Conservation (phyloP, 305 asterid species). For the Petunia hybrid region DNA sequence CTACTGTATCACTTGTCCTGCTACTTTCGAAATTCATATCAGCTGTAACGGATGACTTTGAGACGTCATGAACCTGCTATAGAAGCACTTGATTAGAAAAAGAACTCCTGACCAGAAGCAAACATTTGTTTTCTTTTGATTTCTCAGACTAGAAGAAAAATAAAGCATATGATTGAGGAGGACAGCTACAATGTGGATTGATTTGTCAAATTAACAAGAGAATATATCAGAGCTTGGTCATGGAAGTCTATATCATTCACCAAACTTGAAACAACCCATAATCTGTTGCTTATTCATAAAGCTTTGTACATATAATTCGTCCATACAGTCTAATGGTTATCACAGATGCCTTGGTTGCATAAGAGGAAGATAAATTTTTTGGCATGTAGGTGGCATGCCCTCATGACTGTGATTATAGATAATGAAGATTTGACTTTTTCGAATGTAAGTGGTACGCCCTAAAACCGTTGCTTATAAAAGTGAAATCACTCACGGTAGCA, state of each 20-base stretch:
- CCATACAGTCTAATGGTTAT: not conserved
- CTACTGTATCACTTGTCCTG: conserved; percentile 35
- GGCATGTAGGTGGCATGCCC: not conserved
- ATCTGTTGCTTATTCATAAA: not conserved
- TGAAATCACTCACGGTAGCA: conserved; percentile 14
- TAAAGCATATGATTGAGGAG: not conserved
- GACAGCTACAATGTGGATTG: conserved; percentile 13
- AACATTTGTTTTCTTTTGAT: too few species aligned
- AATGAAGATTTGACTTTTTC: not conserved
- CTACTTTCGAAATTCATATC: conserved; percentile 37
- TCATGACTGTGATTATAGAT: not conserved
- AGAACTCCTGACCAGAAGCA: not conserved
- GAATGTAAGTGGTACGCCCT: not conserved
- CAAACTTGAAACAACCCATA: conserved; percentile 1
- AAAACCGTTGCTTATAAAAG: not conserved
- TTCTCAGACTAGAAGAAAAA: not conserved
- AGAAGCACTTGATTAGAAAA: conserved; percentile 4
- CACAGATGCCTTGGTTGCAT: not conserved
- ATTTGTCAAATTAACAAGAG: conserved; percentile 25
- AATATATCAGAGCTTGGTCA: conserved; percentile 26
- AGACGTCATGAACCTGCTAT: conserved; percentile 38
- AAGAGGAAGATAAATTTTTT: conserved; percentile 17
- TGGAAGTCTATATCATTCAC: not conserved
- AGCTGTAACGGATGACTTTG: conserved; percentile 31
- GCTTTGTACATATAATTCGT: conserved; percentile 18